Conservation (phyloP, 768 basidiomycete species). For the Hortiboletus flavorubellus region DNA sequence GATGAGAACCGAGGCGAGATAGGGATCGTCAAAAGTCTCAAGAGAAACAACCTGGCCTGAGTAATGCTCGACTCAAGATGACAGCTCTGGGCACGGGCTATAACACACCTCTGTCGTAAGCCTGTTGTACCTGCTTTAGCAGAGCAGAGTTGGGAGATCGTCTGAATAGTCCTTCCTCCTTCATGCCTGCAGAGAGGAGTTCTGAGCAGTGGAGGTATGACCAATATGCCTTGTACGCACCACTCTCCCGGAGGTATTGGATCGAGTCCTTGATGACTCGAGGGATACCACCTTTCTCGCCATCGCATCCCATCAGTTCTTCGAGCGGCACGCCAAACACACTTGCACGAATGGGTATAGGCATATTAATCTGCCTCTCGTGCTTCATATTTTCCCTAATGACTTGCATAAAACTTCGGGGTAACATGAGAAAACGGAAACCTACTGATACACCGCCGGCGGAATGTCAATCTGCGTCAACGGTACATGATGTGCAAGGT, state of each 20-base stretch:
- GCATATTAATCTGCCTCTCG: slow-evolving; percentile 67
- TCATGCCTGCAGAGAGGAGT: slow-evolving; percentile 39
- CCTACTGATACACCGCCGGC: slow-evolving; percentile 78
- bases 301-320: slow-evolving; percentile 79
- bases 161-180: slow-evolving; percentile 78
- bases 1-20: slow-evolving; percentile 79
- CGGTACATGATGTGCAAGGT: slow-evolving; percentile 72
- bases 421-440: slow-evolving; percentile 9
- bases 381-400: slow-evolving; percentile 74
- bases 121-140: slow-evolving; percentile 73
- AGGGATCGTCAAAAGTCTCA: slow-evolving; percentile 69
- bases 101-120: slow-evolving; percentile 71
- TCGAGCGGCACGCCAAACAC: slow-evolving; percentile 81
- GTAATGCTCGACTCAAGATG: slow-evolving; percentile 5
- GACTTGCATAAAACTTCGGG: neutral
- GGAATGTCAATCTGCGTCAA: slow-evolving; percentile 87
- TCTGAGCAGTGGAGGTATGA: neutral
- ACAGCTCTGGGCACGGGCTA: neutral
- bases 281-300: slow-evolving; percentile 81
- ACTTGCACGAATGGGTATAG: slow-evolving; percentile 55
- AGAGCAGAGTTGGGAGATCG: slow-evolving; percentile 72
- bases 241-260: slow-evolving; percentile 64
- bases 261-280: slow-evolving; percentile 75
- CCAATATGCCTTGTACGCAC: slow-evolving; percentile 11
- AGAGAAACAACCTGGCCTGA: slow-evolving; percentile 76